phyloP scores from a whole-genome alignment of 2,329 filamentous ascomycete genomes.

The Aspergillus hortae region DNA sequence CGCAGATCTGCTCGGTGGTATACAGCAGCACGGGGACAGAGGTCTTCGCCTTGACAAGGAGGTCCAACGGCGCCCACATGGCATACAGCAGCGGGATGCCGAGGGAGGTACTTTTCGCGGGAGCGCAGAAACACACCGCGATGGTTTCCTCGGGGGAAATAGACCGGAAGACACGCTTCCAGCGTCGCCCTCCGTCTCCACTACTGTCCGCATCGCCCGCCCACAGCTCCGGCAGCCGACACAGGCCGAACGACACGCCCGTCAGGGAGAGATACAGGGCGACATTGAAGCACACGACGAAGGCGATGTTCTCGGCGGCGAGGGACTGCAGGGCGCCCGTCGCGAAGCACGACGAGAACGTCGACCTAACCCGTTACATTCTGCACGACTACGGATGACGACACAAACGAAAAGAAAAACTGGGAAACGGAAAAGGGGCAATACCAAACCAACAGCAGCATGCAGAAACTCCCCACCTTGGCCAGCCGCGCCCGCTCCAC shows the following conservation, averaged over 20 bases:
- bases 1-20: conserved; percentile 38
- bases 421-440: background rate
- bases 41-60: conserved; percentile 34
- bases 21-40: conserved; percentile 38
- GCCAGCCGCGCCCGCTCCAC: conserved; percentile 53
- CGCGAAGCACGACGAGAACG: conserved; percentile 51
- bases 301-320: conserved; percentile 59
- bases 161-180: conserved; percentile 24
- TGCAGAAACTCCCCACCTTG: conserved; percentile 44
- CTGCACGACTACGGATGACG: background rate
- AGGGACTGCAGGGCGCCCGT: conserved; percentile 59
- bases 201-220: no score
- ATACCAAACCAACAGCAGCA: conserved; percentile 57
- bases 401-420: background rate
- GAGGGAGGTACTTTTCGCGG: conserved; percentile 68
- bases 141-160: conserved; percentile 61
- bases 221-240: conserved; percentile 31
- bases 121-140: conserved; percentile 69
- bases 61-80: conserved; percentile 51
- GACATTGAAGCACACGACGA: conserved; percentile 66
- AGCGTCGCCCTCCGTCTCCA: background rate
- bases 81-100: conserved; percentile 66
- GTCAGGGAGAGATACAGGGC: conserved; percentile 63
- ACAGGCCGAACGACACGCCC: conserved; percentile 51
- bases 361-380: background rate